These are phyloP conservation scores for Trypanosoma melophagium DNA, from an alignment of 208 protist species.

Conservation along the genomic window DNA sequence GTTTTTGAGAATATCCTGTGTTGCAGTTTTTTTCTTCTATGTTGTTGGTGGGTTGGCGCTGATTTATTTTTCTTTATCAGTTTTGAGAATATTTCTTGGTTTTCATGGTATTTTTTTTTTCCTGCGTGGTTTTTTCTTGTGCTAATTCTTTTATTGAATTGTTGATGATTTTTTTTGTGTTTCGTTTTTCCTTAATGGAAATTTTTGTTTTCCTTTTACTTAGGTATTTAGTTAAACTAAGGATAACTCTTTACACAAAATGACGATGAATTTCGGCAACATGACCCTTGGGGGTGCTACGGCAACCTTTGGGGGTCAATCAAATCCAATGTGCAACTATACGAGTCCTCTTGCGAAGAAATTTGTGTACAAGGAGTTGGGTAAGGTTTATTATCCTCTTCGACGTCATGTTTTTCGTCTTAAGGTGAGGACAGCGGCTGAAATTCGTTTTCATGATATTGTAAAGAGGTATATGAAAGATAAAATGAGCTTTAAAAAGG, in stretches of 20 bases:
- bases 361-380: conserved; percentile 87
- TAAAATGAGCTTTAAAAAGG: conserved; percentile 83
- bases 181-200: conserved; percentile 16
- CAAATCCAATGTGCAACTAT: conserved; percentile 88
- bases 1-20: no score
- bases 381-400: conserved; percentile 85
- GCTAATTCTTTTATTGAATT: neutral
- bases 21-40: no score
- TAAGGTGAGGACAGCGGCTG: conserved; percentile 85
- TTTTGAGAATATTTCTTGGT: no score
- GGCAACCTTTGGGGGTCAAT: conserved; percentile 88
- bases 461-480: conserved; percentile 88
- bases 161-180: conserved; percentile 7
- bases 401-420: conserved; percentile 83
- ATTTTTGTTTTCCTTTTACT: conserved; percentile 10
- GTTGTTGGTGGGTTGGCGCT: no score
- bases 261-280: conserved; percentile 90
- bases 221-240: conserved; percentile 2
- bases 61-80: no score
- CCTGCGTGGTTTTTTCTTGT: conserved; percentile 1
- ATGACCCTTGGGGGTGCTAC: conserved; percentile 78
- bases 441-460: conserved; percentile 86
- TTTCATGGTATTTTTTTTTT: conserved; percentile 28
- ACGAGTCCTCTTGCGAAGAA: conserved; percentile 87
- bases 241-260: conserved; percentile 28